These are phyloP conservation scores for Cystoderma amianthinum DNA, from an alignment of 768 basidiomycete species.

Conservation along the genomic window DNA sequence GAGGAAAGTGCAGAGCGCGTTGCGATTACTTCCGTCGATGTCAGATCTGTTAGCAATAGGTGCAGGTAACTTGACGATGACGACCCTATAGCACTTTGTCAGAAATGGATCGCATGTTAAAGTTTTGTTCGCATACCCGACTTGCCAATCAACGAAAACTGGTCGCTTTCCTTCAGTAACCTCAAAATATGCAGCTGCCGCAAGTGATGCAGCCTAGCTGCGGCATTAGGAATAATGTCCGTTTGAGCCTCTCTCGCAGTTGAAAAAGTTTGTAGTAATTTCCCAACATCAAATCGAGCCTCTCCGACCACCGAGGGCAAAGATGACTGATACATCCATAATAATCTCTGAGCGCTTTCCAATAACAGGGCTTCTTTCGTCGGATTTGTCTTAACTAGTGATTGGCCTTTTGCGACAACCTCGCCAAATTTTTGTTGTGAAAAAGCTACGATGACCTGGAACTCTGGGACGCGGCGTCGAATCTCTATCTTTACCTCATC, in stretches of 20 bases:
- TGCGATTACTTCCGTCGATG: conserved; percentile 38
- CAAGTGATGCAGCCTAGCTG: conserved; percentile 31
- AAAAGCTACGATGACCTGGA: conserved; percentile 80
- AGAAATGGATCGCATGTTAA: background rate
- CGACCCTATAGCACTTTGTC: conserved; percentile 20
- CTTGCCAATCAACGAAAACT: conserved; percentile 76
- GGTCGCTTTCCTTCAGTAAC: conserved; percentile 67
- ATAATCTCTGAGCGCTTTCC: conserved; percentile 73
- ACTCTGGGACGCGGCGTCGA: conserved; percentile 75
- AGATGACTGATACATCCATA: conserved; percentile 81
- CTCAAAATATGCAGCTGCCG: conserved; percentile 74
- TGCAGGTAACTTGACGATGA: conserved; percentile 61
- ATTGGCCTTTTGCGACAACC: conserved; percentile 4
- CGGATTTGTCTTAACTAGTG: conserved; percentile 11
- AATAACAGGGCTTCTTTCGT: conserved; percentile 56
- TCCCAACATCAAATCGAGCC: conserved; percentile 81
- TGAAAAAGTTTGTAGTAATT: conserved; percentile 42
- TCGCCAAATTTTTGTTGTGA: conserved; percentile 46
- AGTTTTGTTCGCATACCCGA: conserved; percentile 37
- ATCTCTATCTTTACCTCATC: conserved; percentile 72
- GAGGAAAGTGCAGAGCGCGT: conserved; percentile 38
- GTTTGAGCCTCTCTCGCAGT: conserved; percentile 10
- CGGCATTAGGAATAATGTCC: conserved; percentile 17
- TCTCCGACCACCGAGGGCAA: conserved; percentile 72
- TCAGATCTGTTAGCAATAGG: conserved; percentile 63